phyloP scores from a whole-genome alignment of 225 moss, liverwort and hornwort genomes.

The Neckera pumila region DNA sequence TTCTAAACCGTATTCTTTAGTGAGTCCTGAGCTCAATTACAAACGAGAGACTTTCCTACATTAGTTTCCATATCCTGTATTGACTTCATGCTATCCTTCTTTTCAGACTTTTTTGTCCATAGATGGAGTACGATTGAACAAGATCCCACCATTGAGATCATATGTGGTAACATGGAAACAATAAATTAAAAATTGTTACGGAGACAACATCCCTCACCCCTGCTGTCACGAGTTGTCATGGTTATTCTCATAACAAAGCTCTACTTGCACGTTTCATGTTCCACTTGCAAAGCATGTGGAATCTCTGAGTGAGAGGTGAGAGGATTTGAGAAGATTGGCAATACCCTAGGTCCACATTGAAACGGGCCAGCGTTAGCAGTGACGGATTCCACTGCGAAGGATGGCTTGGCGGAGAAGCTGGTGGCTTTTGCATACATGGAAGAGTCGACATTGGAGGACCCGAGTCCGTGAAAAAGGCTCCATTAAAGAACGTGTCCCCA shows the following conservation, averaged over 20 bases:
- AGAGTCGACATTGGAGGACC: slow-evolving; percentile 30
- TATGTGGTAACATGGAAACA: no score
- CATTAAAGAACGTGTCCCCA: slow-evolving; percentile 35
- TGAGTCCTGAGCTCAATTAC: not conserved
- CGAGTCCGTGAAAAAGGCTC: slow-evolving; percentile 45
- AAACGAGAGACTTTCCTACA: not conserved
- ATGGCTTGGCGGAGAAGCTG: slow-evolving; percentile 36
- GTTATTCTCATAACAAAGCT: not conserved
- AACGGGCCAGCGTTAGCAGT: slow-evolving; percentile 51
- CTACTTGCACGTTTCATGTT: not conserved
- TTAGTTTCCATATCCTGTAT: not conserved
- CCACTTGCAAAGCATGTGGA: not conserved
- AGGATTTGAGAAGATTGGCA: not conserved
- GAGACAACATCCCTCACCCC: not conserved
- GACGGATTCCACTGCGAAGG: slow-evolving; percentile 14
- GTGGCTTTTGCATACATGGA: slow-evolving; percentile 37
- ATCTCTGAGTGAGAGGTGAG: not conserved
- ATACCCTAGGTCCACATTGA: slow-evolving; percentile 42
- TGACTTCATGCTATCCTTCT: not conserved
- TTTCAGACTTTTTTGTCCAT: not conserved
- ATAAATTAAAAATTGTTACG: not conserved
- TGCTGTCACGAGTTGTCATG: not conserved
- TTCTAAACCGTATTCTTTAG: not conserved
- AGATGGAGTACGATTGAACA: not conserved
- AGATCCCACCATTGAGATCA: not conserved